These are phyloP conservation scores for Fusarium hostae DNA, from an alignment of 2,329 filamentous ascomycete species.

Conservation along the genomic window DNA sequence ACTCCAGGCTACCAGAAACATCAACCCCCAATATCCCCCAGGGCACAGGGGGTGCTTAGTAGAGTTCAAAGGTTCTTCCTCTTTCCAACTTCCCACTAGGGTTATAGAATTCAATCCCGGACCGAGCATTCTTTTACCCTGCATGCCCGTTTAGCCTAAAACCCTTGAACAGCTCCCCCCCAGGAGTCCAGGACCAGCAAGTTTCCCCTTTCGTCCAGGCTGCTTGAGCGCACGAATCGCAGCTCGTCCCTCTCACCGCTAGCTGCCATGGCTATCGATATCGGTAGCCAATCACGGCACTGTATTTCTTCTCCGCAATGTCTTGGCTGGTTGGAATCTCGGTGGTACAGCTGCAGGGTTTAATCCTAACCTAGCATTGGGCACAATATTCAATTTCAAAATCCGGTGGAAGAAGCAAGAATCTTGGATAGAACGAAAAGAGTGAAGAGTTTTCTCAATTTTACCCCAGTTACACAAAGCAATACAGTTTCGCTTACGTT, in stretches of 20 bases:
- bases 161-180: constrained; percentile 9
- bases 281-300: constrained; percentile 35
- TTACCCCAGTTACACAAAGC: background rate
- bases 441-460: constrained; percentile 2
- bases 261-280: constrained; percentile 32
- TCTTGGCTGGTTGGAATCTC: constrained; percentile 23
- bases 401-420: constrained; percentile 28
- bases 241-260: constrained; percentile 25
- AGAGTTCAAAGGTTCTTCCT: constrained; percentile 13
- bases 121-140: constrained; percentile 19
- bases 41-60: background rate
- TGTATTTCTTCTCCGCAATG: constrained; percentile 29
- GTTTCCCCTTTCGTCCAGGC: constrained; percentile 30
- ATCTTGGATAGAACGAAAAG: background rate
- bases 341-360: constrained; percentile 25
- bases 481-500: constrained; percentile 15
- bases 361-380: constrained; percentile 13
- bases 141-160: constrained; percentile 31
- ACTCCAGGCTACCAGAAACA: background rate
- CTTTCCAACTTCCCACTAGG: constrained; percentile 4
- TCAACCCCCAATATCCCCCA: constrained; percentile 6
- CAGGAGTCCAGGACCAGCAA: background rate
- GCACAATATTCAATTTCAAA: constrained; percentile 30
- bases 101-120: constrained; percentile 8
- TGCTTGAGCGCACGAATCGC: constrained; percentile 29